Evolutionary conservation across 805 yeast genomes (phyloP).

Genomic region (Kuraishia floccosa): DNA sequence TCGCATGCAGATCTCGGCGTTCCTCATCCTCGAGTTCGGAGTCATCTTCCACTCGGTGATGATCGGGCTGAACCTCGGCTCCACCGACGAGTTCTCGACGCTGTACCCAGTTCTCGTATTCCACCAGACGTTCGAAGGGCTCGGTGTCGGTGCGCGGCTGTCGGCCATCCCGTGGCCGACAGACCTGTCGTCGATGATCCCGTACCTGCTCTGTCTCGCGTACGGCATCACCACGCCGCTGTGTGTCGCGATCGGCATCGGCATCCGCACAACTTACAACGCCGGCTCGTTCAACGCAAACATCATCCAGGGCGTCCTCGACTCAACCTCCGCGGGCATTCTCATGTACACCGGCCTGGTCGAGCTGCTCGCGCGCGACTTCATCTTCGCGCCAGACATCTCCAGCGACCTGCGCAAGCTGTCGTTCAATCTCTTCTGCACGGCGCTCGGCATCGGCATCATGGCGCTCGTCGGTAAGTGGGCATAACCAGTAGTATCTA

Average conservation of each 20-base stretch:
- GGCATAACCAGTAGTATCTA: conserved; percentile 45
- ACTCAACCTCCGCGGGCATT: conserved; percentile 69
- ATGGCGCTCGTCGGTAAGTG: conserved; percentile 73
- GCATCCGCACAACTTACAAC: conserved; percentile 51
- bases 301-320: conserved; percentile 62
- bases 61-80: conserved; percentile 57
- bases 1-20: conserved; percentile 31
- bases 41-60: conserved; percentile 66
- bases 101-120: conserved; percentile 56
- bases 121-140: conserved; percentile 74
- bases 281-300: conserved; percentile 48
- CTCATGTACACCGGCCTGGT: conserved; percentile 68
- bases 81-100: conserved; percentile 53
- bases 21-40: conserved; percentile 60
- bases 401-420: conserved; percentile 39
- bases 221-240: conserved; percentile 69
- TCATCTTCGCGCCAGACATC: conserved; percentile 59
- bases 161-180: conserved; percentile 48
- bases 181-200: conserved; percentile 28
- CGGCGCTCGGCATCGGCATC: conserved; percentile 49
- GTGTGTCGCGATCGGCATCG: conserved; percentile 70
- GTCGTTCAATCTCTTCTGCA: conserved; percentile 26
- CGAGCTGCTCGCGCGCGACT: conserved; percentile 64
- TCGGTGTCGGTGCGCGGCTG: conserved; percentile 66
- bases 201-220: conserved; percentile 36